Evolutionary conservation across 2,329 filamentous ascomycete genomes (phyloP), one percentile per base, ranked within the genome.

Genomic region (Colletotrichum sp.): DNA sequence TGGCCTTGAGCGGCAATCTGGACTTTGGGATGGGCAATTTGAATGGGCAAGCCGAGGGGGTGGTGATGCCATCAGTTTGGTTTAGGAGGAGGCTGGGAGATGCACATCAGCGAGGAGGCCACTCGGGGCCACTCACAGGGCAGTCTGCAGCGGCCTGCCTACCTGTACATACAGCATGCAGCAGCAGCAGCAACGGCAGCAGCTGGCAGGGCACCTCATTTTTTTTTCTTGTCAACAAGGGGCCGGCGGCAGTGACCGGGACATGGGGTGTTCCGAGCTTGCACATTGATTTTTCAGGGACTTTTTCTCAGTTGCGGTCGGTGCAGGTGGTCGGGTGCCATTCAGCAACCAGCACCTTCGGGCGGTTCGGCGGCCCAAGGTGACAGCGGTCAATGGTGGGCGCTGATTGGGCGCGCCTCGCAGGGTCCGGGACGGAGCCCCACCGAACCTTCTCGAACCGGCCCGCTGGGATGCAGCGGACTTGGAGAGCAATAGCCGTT

Each of bases 391-490:
- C 66, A 36, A 34, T 16, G 30, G 32, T 21, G 18, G 24, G 28
- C 1, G 13, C 21, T 75, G 71, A 77, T 77, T 75, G 65, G 75
- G 9, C 13, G 9, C 4, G 4, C 6, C 7, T 28, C 34, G 36
- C 70, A 76, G 70, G 75, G 69, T 74, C 52, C 65, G 66, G 62
- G 57, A 69, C 69, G 39, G 59, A 60, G 81, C 80, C 83, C 85
- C 86, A 87, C 85, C 84, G 86, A 87, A 87, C 79, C 84, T 87
- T 87, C 86, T 86, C 86, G 86, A 87, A 87, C 80, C 80, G 72
- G 74, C 60, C 78, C 49, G 78, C 69, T 75, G 78, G 77, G 72
- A 69, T 69, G 77, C 64, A 70, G 57, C 64, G 44, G 32, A 65
- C 57, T 62, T 32, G 59, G 52, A 64, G 59, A 49, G 59, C 49